Conservation (phyloP, 2,329 filamentous ascomycete genomes). For the Lecanicillium sp. region DNA sequence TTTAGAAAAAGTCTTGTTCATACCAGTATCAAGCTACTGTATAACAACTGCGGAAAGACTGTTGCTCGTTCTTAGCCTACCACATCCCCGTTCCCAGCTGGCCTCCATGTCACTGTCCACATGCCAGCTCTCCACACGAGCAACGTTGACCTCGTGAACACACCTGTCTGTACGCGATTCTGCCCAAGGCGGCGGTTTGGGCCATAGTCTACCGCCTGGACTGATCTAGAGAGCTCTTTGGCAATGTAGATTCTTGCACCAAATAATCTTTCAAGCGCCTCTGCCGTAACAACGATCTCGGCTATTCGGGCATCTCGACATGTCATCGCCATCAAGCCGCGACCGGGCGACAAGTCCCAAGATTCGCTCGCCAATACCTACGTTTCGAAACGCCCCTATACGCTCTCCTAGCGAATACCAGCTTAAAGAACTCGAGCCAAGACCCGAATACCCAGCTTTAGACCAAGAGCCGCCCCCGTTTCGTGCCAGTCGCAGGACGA, state of each 20-base stretch:
- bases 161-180: neutral
- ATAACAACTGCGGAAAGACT: too few species aligned
- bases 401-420: slow-evolving; percentile 25
- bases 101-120: slow-evolving; percentile 3
- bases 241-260: neutral
- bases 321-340: slow-evolving; percentile 8
- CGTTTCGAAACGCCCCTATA: slow-evolving; percentile 16
- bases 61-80: too few species aligned
- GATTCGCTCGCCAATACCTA: slow-evolving; percentile 17
- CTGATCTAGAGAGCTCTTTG: neutral
- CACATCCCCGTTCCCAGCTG: too few species aligned
- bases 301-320: neutral
- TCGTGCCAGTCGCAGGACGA: too few species aligned
- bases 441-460: slow-evolving; percentile 16
- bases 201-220: too few species aligned
- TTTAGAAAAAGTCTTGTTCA: too few species aligned
- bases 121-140: slow-evolving; percentile 4
- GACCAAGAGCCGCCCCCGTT: slow-evolving; percentile 14
- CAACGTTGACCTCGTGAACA: slow-evolving; percentile 7
- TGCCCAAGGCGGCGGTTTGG: too few species aligned
- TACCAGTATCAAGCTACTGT: too few species aligned
- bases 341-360: slow-evolving; percentile 10
- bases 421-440: slow-evolving; percentile 30
- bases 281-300: neutral
- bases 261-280: neutral